Evolutionary conservation across 495 filamentous ascomycete genomes (phyloP).

Genomic region (Alectoria sarmentosa): DNA sequence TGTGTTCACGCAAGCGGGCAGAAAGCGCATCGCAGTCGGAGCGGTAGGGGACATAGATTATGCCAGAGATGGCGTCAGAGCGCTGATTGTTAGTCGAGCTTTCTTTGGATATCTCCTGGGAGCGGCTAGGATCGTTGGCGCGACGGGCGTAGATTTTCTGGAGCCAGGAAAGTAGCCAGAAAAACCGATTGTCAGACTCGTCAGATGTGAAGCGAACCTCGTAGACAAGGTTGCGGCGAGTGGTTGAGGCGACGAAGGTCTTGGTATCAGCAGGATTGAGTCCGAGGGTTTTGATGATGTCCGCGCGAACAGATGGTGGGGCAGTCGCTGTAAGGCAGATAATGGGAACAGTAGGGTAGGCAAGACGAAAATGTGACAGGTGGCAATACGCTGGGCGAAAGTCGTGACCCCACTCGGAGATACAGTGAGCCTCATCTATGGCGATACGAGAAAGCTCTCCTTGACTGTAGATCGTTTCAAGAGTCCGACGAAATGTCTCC

Average conservation of each 20-base stretch:
- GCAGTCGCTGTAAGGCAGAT: constrained; percentile 91
- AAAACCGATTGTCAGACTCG: constrained; percentile 61
- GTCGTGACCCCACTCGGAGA: constrained; percentile 97
- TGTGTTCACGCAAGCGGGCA: constrained; percentile 31
- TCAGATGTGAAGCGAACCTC: constrained; percentile 81
- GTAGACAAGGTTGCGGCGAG: constrained; percentile 81
- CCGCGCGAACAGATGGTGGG: constrained; percentile 66
- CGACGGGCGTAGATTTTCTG: constrained; percentile 60
- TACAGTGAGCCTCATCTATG: constrained; percentile 94
- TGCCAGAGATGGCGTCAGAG: constrained; percentile 63
- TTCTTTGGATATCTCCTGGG: constrained; percentile 42
- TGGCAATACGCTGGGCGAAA: constrained; percentile 89
- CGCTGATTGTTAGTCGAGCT: constrained; percentile 40
- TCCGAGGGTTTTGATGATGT: constrained; percentile 69
- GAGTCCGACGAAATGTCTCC: constrained; percentile 66
- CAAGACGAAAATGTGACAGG: constrained; percentile 78
- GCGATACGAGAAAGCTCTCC: constrained; percentile 77
- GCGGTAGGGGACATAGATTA: constrained; percentile 82
- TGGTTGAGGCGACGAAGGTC: constrained; percentile 71
- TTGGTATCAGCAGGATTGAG: constrained; percentile 54
- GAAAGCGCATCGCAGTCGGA: constrained; percentile 71
- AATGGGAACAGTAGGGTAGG: constrained; percentile 75
- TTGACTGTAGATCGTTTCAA: constrained; percentile 70
- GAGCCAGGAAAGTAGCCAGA: constrained; percentile 67
- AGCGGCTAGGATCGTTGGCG: constrained; percentile 35